phyloP scores from a whole-genome alignment of 495 filamentous ascomycete genomes.

The Lophium mytilinum region DNA sequence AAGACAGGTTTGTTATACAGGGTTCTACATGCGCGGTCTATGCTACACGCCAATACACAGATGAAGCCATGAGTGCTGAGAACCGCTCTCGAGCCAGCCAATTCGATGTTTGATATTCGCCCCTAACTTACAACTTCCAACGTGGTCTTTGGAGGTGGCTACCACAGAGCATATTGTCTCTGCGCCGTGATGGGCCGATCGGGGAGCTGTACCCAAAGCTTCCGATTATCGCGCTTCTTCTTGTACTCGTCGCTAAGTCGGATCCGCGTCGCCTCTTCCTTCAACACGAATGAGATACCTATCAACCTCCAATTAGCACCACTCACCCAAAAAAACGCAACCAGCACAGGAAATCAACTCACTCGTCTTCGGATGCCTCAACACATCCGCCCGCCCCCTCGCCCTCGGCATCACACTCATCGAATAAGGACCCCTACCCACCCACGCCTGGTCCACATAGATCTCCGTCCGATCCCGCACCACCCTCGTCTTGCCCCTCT shows the following conservation, averaged over 20 bases:
- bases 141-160: constrained; percentile 12
- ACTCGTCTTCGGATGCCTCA: constrained; percentile 65
- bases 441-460: constrained; percentile 89
- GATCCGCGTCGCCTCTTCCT: constrained; percentile 85
- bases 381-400: constrained; percentile 51
- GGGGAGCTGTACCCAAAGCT: constrained; percentile 78
- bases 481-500: constrained; percentile 31
- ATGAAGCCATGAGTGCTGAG: no score
- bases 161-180: constrained; percentile 86
- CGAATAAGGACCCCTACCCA: constrained; percentile 62
- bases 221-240: constrained; percentile 58
- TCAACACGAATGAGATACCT: constrained; percentile 76
- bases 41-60: no score
- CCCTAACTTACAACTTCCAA: no score
- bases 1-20: background rate
- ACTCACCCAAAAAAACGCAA: background rate
- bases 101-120: no score
- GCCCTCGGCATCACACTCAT: constrained; percentile 54
- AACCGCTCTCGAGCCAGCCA: no score
- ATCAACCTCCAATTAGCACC: background rate
- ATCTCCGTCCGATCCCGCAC: constrained; percentile 64
- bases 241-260: constrained; percentile 68
- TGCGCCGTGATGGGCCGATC: constrained; percentile 69
- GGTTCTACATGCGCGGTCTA: background rate
- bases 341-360: constrained; percentile 31